Base-by-base conservation (phyloP, 805 yeast genomes). In the Ogataea parapolymorpha region DNA sequence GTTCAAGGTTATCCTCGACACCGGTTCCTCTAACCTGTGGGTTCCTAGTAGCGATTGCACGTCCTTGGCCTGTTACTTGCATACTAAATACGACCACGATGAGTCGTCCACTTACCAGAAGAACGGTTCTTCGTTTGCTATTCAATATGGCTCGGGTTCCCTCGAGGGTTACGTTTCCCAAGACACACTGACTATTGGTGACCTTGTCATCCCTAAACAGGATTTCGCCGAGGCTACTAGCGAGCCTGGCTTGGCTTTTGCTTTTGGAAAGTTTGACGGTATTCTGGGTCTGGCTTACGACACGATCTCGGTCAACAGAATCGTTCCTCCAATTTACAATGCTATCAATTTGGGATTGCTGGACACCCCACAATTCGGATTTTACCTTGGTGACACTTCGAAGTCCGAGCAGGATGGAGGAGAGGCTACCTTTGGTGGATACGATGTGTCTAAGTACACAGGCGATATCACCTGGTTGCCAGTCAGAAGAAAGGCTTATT, bases 241-340 rank as follows among this genome's bases (percentile, higher is more conserved):
- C 56, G 99, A 93, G 73, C 98, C 98, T 31, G 99, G 99, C 42
- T 77, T 93, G 53, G 93, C 97, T 0, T 93, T 93, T 70, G 98
- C 99, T 38, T 93, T 93, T 67, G 99, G 96, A 66, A 91, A 93
- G 70, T 93, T 93, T 63, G 99, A 93, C 64, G 99, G 99, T 70
- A 90, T 93, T 53, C 72, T 93, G 49, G 99, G 99, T 52, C 78
- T 93, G 54, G 99, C 87, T 50, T 93, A 91, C 68, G 87, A 87
- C 68, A 74, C 96, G 39, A 89, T 93, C 54, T 78, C 97, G 12
- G 96, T 87, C 41, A 74, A 90, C 72, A 77, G 79, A 59, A 79
- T 90, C 56, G 95, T 87, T 23, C 98, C 99, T 42, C 99, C 99
- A 32, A 67, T 93, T 48, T 89, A 89, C 75, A 86, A 85, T 54